Evolutionary conservation across 2,329 filamentous ascomycete species (phyloP), one percentile per base, ranked within the genome.

Genomic region (Colletotrichum orchidophilum): DNA sequence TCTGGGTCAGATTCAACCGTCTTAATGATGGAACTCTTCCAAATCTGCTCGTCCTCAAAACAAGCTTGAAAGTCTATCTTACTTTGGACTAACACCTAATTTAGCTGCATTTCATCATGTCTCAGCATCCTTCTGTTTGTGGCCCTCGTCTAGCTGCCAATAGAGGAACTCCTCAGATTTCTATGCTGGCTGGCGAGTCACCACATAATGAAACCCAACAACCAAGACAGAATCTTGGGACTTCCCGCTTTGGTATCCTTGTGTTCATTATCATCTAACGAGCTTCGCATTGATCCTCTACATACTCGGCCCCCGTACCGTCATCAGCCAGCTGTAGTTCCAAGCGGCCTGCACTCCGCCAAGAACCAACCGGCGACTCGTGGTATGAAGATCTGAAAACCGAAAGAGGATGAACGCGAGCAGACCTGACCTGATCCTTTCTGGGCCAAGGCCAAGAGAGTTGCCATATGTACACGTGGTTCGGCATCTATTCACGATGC

Each of bases 281-380:
- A 54, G 29, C 46, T 26, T 71, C 26, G 58, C 54, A 42, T 58
- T 54, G 42, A 55, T 69, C 63, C 65, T 71, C 64, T 63, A 71
- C 69, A 69, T 59, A 71, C 24, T 63, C 39, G 33, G 27, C 58
- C 59, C 21, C 24, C 27, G n/a, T 26, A 59, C 33, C 31, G 18
- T 26, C 11, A 18, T 31, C 33, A 26, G 29, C 58, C 26, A 18
- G 33, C 33, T 18, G 15, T 26, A 11, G 7, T 58, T 13, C 46
- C 18, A 58, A 61, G 15, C 66, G 55, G 61, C 70, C 70, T 72
- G 70, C 70, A 72, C 70, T 72, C 61, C 70, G 60, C 70, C 2
- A 52, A 50, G 35, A 60, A 54, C 13, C 13, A 35, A 8, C 52
- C 42, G 35, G 42, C 46, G 53, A 29, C 46, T 24, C 21, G 42